These are phyloP conservation scores for Phytopythium mirpurense DNA, from an alignment of 352 stramenopile species.

Conservation along the genomic window DNA sequence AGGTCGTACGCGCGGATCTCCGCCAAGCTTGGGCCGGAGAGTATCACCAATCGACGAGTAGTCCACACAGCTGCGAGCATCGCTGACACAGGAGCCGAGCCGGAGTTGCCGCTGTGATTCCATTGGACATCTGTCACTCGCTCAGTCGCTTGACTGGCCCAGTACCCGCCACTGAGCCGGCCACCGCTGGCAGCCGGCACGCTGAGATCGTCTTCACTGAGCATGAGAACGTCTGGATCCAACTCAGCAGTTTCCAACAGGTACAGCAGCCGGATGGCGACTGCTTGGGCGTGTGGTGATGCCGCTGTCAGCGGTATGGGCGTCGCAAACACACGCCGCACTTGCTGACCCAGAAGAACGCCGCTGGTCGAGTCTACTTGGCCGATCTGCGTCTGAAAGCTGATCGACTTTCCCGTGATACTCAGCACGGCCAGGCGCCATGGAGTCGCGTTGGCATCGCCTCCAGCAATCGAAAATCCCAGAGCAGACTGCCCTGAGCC, in stretches of 20 bases:
- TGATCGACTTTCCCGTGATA: constrained; percentile 41
- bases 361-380: constrained; percentile 13
- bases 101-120: constrained; percentile 25
- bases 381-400: constrained; percentile 35
- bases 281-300: constrained; percentile 20
- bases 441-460: constrained; percentile 10
- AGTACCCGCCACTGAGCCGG: constrained; percentile 3
- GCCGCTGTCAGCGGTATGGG: constrained; percentile 27
- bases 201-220: constrained; percentile 48
- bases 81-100: not conserved
- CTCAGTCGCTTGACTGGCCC: constrained; percentile 33
- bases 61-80: constrained; percentile 45
- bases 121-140: constrained; percentile 43
- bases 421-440: constrained; percentile 54
- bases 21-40: constrained; percentile 25
- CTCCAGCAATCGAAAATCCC: not conserved
- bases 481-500: not conserved
- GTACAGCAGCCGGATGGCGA: constrained; percentile 45
- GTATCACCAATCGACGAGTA: constrained; percentile 48
- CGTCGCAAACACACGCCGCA: constrained; percentile 50
- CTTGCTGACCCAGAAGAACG: constrained; percentile 31
- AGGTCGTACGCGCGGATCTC: constrained; percentile 38
- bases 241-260: constrained; percentile 12
- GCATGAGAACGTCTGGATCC: constrained; percentile 22
- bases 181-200: constrained; percentile 12